Evolutionary conservation across 2,329 filamentous ascomycete species (phyloP).

Genomic region (Colletotrichum sp.): DNA sequence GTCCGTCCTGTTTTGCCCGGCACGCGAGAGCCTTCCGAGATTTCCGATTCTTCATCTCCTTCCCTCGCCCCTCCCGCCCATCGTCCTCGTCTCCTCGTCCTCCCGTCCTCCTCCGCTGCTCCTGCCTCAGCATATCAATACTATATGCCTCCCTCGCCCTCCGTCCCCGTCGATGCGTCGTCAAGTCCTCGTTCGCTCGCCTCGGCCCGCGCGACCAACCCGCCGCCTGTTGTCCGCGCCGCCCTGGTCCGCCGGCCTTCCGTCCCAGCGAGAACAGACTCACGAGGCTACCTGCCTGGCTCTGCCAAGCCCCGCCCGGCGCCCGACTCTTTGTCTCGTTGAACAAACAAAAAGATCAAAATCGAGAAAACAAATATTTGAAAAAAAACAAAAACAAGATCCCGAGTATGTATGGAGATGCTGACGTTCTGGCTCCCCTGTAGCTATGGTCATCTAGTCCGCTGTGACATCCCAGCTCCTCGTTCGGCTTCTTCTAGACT

Average conservation of each 20-base stretch:
- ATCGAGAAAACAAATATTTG: neutral
- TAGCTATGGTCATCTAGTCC: constrained; percentile 96
- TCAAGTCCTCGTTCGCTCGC: constrained; percentile 9
- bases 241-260: constrained; percentile 9
- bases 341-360: neutral
- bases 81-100: constrained; percentile 37
- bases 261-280: constrained; percentile 3
- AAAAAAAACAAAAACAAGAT: neutral
- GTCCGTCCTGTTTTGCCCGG: constrained; percentile 46
- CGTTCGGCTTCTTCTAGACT: constrained; percentile 92
- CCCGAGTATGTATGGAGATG: constrained; percentile 36
- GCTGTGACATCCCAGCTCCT: constrained; percentile 97
- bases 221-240: neutral
- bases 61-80: constrained; percentile 34
- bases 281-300: neutral
- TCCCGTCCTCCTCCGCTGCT: constrained; percentile 32
- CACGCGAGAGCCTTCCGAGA: constrained; percentile 30
- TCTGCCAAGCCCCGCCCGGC: neutral
- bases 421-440: constrained; percentile 43
- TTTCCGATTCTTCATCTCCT: constrained; percentile 35
- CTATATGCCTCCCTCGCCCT: constrained; percentile 45
- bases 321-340: neutral
- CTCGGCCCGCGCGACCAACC: constrained; percentile 4
- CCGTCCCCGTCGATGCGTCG: constrained; percentile 37
- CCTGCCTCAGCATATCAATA: constrained; percentile 25